Conservation (phyloP, 2,329 filamentous ascomycete species). For the Byssochlamys sp. region DNA sequence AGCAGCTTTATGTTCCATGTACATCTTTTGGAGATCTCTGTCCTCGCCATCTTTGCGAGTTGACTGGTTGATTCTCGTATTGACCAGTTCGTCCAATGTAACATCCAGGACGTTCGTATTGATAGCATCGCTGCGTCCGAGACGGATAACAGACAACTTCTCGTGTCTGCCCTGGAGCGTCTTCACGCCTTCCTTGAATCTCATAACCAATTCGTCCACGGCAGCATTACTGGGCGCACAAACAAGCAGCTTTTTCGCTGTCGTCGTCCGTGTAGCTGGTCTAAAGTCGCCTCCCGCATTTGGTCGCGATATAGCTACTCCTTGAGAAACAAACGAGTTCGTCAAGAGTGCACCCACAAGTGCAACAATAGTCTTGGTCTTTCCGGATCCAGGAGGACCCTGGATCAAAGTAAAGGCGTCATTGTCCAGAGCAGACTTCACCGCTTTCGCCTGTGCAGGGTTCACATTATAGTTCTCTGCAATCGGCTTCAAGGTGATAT, state of each 20-base stretch:
- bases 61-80: slow-evolving; percentile 51
- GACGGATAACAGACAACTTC: slow-evolving; percentile 75
- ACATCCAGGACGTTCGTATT: slow-evolving; percentile 82
- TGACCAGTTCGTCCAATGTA: slow-evolving; percentile 84
- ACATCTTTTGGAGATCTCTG: slow-evolving; percentile 56
- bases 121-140: slow-evolving; percentile 86
- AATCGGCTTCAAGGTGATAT: slow-evolving; percentile 59
- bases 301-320: slow-evolving; percentile 40
- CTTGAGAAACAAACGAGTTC: slow-evolving; percentile 43
- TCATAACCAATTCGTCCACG: slow-evolving; percentile 88
- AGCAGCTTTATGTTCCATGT: slow-evolving; percentile 53
- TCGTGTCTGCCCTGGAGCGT: slow-evolving; percentile 62
- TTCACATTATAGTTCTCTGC: slow-evolving; percentile 77
- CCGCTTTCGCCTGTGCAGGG: slow-evolving; percentile 76
- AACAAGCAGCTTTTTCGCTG: slow-evolving; percentile 76
- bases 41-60: slow-evolving; percentile 38
- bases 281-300: slow-evolving; percentile 25
- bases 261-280: slow-evolving; percentile 24
- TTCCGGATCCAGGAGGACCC: slow-evolving; percentile 89
- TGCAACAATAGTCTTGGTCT: slow-evolving; percentile 95
- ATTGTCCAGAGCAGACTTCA: slow-evolving; percentile 85
- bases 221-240: slow-evolving; percentile 98
- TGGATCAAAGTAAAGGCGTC: slow-evolving; percentile 96
- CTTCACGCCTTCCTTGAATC: slow-evolving; percentile 78
- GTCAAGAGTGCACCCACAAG: slow-evolving; percentile 83